Evolutionary conservation across 2,329 filamentous ascomycete species (phyloP).

Genomic region (Aspergillus spinulosporus): DNA sequence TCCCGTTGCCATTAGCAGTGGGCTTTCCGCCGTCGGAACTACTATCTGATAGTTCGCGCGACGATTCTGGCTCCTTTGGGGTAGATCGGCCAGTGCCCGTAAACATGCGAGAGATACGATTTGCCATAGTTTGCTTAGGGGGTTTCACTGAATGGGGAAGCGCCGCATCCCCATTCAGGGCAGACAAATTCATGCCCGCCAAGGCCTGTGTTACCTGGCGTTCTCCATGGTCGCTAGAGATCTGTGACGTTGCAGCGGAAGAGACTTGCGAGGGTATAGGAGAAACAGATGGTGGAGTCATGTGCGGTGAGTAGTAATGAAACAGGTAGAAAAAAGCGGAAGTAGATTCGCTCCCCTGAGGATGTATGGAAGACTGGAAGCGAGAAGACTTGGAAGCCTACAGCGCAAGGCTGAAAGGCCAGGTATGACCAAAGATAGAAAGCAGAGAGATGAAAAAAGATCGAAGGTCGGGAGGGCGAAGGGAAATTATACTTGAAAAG

Average conservation of each 20-base stretch:
- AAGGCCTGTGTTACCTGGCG: constrained; percentile 46
- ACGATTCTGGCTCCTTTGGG: constrained; percentile 33
- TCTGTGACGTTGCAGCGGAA: constrained; percentile 42
- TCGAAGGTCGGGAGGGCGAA: constrained; percentile 12
- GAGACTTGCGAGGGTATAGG: constrained; percentile 48
- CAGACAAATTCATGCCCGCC: constrained; percentile 45
- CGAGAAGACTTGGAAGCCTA: constrained; percentile 18
- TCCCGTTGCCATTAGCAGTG: constrained; percentile 33
- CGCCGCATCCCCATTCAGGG: constrained; percentile 38
- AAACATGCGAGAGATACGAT: constrained; percentile 50
- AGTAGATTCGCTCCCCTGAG: constrained; percentile 26
- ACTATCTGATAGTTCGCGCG: constrained; percentile 41
- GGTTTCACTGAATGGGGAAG: constrained; percentile 33
- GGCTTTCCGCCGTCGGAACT: constrained; percentile 39
- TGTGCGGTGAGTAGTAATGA: constrained; percentile 35
- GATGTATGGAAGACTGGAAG: constrained; percentile 16
- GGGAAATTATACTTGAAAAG: constrained; percentile 10
- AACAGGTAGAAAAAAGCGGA: constrained; percentile 24
- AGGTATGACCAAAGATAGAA: constrained; percentile 14
- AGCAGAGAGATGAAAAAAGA: constrained; percentile 12
- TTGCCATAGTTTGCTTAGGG: constrained; percentile 45
- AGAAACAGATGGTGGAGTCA: constrained; percentile 44
- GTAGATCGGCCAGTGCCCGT: constrained; percentile 41
- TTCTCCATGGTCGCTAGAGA: constrained; percentile 43
- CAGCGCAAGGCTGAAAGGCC: constrained; percentile 31